Conservation (phyloP, 1,139 yeast species). For the Yamadazyma membranifaciens region DNA sequence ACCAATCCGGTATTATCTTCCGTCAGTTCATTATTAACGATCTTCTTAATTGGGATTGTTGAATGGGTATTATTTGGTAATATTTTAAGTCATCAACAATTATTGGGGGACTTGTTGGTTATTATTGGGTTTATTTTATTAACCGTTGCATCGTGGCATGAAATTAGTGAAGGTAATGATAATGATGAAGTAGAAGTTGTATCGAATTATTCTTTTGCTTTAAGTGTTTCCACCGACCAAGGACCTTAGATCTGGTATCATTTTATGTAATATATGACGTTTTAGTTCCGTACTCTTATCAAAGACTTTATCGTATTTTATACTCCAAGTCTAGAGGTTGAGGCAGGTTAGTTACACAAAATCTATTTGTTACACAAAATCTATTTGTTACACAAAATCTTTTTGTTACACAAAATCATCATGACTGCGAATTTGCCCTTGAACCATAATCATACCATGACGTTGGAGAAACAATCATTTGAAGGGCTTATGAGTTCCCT, state of each 20-base stretch:
- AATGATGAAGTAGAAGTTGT: conserved; percentile 51
- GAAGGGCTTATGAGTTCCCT: conserved; percentile 40
- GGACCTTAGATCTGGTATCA: neutral
- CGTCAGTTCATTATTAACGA: conserved; percentile 77
- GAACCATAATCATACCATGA: conserved; percentile 9
- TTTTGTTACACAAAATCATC: too few relatives aligned
- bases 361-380: too few relatives aligned
- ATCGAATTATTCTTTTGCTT: conserved; percentile 45
- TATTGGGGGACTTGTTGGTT: conserved; percentile 57
- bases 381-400: too few relatives aligned
- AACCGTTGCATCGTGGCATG: conserved; percentile 73
- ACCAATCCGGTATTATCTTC: conserved; percentile 86
- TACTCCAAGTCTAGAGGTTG: too few relatives aligned
- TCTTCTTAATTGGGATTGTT: conserved; percentile 73
- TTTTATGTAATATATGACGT: neutral
- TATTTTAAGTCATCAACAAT: conserved; percentile 44
- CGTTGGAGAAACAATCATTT: conserved; percentile 23
- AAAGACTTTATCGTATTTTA: neutral
- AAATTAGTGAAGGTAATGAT: conserved; percentile 61
- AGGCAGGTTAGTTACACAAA: too few relatives aligned
- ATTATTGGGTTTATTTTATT: conserved; percentile 67
- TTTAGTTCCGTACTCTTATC: neutral
- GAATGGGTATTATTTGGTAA: conserved; percentile 75
- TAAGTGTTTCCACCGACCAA: conserved; percentile 21
- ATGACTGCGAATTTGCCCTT: too few relatives aligned